These are phyloP conservation scores for Serendipita sp. DNA, from an alignment of 1,284 basidiomycete species.

Conservation along the genomic window DNA sequence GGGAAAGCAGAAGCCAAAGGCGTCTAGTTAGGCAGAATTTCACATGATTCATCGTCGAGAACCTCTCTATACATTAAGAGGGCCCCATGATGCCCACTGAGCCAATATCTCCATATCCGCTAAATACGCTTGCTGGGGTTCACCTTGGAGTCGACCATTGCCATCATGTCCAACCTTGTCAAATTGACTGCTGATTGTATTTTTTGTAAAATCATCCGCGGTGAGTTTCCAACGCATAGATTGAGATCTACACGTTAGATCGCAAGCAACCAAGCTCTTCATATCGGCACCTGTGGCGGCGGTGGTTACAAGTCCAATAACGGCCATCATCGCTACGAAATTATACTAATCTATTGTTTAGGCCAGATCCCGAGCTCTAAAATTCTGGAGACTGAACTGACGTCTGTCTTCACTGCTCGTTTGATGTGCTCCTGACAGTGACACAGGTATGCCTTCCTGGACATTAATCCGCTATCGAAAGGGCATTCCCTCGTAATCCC, in stretches of 20 bases:
- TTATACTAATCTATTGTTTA: constrained; percentile 31
- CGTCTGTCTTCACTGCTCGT: constrained; percentile 29
- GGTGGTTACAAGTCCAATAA: background rate
- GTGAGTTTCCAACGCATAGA: constrained; percentile 25
- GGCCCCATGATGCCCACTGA: too few relatives aligned
- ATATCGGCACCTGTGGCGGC: too few relatives aligned
- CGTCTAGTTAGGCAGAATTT: constrained; percentile 5
- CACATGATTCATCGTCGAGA: too few relatives aligned
- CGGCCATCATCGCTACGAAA: constrained; percentile 23
- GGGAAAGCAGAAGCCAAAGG: constrained; percentile 14
- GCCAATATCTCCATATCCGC: too few relatives aligned
- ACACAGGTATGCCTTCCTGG: constrained; percentile 62
- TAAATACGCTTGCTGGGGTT: too few relatives aligned
- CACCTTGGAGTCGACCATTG: too few relatives aligned
- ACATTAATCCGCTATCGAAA: constrained; percentile 75
- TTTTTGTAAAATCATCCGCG: constrained; percentile 88
- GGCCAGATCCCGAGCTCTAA: constrained; percentile 55
- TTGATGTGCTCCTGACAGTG: background rate
- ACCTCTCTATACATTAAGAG: too few relatives aligned
- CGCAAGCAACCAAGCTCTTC: too few relatives aligned
- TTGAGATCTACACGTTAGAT: background rate
- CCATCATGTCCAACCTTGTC: too few relatives aligned
- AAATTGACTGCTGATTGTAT: constrained; percentile 34
- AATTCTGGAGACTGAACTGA: constrained; percentile 62
- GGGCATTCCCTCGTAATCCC: constrained; percentile 84